Base-by-base conservation (phyloP, 208 protist species). In the Leishmania gerbilli region DNA sequence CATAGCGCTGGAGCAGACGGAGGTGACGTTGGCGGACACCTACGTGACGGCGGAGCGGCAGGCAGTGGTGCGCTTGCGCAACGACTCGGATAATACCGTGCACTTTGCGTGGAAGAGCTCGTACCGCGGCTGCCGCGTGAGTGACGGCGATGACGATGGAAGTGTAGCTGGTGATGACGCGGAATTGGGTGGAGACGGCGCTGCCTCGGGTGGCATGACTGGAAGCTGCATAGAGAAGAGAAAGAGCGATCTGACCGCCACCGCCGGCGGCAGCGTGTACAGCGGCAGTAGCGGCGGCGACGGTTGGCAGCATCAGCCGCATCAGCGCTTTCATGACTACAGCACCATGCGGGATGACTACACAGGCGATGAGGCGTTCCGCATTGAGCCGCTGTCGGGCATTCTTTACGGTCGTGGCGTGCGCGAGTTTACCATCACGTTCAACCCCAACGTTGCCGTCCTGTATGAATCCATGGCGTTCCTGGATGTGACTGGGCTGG, bases 11-110 rank as follows among this genome's bases (percentile, higher is more conserved):
- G 92, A 98, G 47, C 80, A 77, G 56, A 76, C 24, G 27, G 75
- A 76, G 31, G 67, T 99, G n/a, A 76, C 81, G 34, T 91, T 99
- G 47, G 86, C 88, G 1, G 88, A 91, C 53, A 99, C 97, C 2
- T 99, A 97, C 88, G 97, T 99, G 47, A 95, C 94, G 51, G 91
- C 97, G 31, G 89, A 96, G 82, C 94, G 93, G 47, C 94, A 98
- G 88, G 74, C 79, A 27, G 90, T 96, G 8, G 89, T 99, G 72
- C 87, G 85, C 27, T 83, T 99, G 58, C 76, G 83, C 60, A 99
- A 99, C 88, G 77, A 95, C 56, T 97, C 92, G 58, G 89, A 95
- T 71, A 79, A 89, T 55, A 96, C 89, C 0, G 79, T 98, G 47
- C 34, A 88, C 62, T 99, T 96, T 85, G 74, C 78, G 31, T 99